These are phyloP conservation scores for Lactarius akahatsu DNA, from an alignment of 768 basidiomycete genomes.

Conservation along the genomic window DNA sequence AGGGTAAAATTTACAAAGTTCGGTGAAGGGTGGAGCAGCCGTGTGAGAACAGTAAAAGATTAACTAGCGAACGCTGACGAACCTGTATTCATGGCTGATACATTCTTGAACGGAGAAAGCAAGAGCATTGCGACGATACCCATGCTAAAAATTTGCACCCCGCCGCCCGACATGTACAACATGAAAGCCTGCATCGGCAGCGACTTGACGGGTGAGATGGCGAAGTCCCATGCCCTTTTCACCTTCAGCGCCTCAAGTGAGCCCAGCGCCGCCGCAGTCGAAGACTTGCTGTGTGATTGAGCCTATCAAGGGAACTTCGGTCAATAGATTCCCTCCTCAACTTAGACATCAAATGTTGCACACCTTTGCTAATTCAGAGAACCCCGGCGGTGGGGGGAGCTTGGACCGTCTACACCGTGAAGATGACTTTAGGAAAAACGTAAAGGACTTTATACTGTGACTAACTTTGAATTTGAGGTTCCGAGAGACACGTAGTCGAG, in stretches of 20 bases:
- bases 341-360: not conserved
- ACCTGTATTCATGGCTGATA: slow-evolving; percentile 79
- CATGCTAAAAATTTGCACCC: slow-evolving; percentile 95
- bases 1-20: not conserved
- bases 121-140: slow-evolving; percentile 95
- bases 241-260: slow-evolving; percentile 70
- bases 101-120: slow-evolving; percentile 79
- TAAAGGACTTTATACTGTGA: not conserved
- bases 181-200: slow-evolving; percentile 98
- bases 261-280: slow-evolving; percentile 39
- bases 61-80: slow-evolving; percentile 32
- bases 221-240: slow-evolving; percentile 83
- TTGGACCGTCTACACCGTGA: slow-evolving; percentile 9
- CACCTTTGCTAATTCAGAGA: slow-evolving; percentile 22
- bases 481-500: slow-evolving; percentile 22
- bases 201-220: slow-evolving; percentile 80
- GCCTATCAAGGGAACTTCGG: slow-evolving; percentile 38
- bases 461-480: slow-evolving; percentile 18
- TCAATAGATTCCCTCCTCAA: not conserved
- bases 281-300: slow-evolving; percentile 40
- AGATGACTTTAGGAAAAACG: not conserved
- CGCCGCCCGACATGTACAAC: slow-evolving; percentile 97
- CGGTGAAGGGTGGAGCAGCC: not conserved
- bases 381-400: slow-evolving; percentile 21
- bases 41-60: not conserved